phyloP scores from a whole-genome alignment of 768 basidiomycete species.

The Russula sp. region DNA sequence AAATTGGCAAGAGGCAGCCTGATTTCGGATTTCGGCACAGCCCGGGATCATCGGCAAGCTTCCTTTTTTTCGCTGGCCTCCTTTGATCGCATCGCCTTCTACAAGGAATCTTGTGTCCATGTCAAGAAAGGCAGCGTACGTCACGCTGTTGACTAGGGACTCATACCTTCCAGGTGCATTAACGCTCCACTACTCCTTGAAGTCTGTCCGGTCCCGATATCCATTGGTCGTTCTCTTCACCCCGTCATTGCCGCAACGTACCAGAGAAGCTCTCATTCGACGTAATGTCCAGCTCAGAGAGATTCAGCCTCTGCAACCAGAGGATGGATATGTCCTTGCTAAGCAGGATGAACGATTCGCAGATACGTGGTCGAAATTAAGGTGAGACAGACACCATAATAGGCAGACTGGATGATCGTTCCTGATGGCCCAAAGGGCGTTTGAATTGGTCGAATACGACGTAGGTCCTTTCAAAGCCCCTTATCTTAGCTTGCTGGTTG shows the following conservation, averaged over 20 bases:
- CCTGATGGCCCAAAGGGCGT: constrained; percentile 37
- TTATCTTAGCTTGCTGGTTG: neutral
- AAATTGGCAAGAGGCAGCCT: too few relatives aligned
- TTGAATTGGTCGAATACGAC: constrained; percentile 63
- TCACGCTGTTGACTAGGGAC: constrained; percentile 68
- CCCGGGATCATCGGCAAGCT: neutral
- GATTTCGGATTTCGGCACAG: neutral
- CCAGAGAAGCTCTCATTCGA: constrained; percentile 42
- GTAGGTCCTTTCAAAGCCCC: constrained; percentile 33
- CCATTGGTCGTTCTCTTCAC: constrained; percentile 51
- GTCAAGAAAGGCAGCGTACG: constrained; percentile 52
- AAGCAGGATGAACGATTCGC: constrained; percentile 43
- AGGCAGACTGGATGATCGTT: neutral
- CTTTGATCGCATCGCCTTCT: neutral
- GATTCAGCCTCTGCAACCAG: constrained; percentile 55
- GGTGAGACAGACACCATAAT: constrained; percentile 29
- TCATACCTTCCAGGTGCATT: constrained; percentile 53
- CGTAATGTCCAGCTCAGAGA: constrained; percentile 51
- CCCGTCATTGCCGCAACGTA: constrained; percentile 33
- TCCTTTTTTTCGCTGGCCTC: neutral
- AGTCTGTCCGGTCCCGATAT: constrained; percentile 38
- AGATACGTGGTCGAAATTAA: constrained; percentile 63
- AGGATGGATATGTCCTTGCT: constrained; percentile 36
- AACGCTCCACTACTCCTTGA: constrained; percentile 47
- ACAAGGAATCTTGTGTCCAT: constrained; percentile 25